Base-by-base conservation (phyloP, 805 yeast genomes). In the Sugiyamaella chiloensis region DNA sequence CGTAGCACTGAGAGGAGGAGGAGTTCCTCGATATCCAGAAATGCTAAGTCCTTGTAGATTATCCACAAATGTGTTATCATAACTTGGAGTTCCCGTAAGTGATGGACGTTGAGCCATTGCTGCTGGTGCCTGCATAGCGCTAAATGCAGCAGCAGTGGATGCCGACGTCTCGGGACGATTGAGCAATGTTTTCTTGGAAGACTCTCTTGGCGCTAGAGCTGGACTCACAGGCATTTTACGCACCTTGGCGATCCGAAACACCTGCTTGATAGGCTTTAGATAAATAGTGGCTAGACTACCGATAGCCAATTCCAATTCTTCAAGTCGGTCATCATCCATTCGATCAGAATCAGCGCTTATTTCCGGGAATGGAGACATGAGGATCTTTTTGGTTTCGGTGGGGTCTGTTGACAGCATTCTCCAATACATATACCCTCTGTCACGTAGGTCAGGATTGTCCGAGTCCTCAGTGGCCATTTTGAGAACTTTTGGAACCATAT, bases 371-470 rank as follows among this genome's bases (percentile, higher is more conserved):
- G 70, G 69, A 11, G 80, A 79, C 54, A 80, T 72, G 9, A 89
- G 73, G n/a, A 90, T 73, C 19, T 71, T 73, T 44, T 68, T 64
- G 2, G 80, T 69, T 2, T 71, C 67, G 16, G 71, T 70, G 30
- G 71, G 71, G 41, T 70, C 71, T 5, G 73, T 52, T 1, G 93
- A 79, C 5, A 90, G 66, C 24, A 90, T 66, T 48, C 96, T 73
- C 93, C 95, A 85, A 67, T 91, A 90, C 67, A 87, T 80, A 59
- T 72, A 83, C 0, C 91, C 96, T 32, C 96, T 68, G 54, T 87
- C 95, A 52, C 97, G 74, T 8, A 89, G 65, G 65, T 91, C 98
- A 0, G 96, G 96, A 56, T 87, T 83, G 52, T 82, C 81, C 1
- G 74, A 69, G 9, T 81, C 85, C 55, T 87, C 93, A 0, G 95